These are phyloP conservation scores for Handroanthus guayacan DNA, from an alignment of 257 asterid genomes.

Conservation along the genomic window DNA sequence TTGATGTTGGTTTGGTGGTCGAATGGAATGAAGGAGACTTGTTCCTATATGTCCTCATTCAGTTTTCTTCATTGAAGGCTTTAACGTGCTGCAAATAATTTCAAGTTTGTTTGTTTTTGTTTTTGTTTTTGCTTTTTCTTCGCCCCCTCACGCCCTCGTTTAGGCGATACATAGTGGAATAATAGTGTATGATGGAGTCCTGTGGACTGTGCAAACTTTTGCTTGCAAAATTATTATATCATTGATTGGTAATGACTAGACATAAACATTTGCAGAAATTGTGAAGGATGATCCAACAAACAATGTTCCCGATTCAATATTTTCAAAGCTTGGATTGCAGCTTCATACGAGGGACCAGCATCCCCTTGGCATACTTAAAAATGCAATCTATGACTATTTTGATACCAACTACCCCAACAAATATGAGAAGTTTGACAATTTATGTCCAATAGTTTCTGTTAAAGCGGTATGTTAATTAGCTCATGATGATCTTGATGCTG, in stretches of 20 bases:
- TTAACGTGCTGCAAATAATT: neutral
- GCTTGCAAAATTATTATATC: neutral
- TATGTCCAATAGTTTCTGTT: slow-evolving; percentile 79
- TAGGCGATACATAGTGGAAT: neutral
- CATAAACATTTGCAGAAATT: slow-evolving; percentile 61
- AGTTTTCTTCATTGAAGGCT: neutral
- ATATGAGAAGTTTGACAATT: slow-evolving; percentile 79
- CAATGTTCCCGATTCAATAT: slow-evolving; percentile 89
- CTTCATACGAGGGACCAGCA: slow-evolving; percentile 91
- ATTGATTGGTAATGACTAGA: slow-evolving; percentile 19
- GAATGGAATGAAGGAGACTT: slow-evolving; percentile 4
- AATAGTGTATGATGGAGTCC: neutral
- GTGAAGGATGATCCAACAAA: slow-evolving; percentile 92
- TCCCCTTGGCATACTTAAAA: slow-evolving; percentile 89
- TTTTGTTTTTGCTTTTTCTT: too few species aligned
- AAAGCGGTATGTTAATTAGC: slow-evolving; percentile 58
- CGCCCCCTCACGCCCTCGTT: neutral
- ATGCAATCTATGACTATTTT: slow-evolving; percentile 84
- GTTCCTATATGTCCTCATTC: neutral
- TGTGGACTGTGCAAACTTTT: neutral
- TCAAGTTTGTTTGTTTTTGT: neutral
- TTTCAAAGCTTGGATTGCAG: slow-evolving; percentile 92
- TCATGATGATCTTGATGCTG: slow-evolving; percentile 12
- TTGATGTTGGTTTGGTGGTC: neutral
- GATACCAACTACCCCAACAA: slow-evolving; percentile 75